Percentiles rank a stretch among this genome's conserved stretches.
Conservation (phyloP, 2,329 filamentous ascomycete genomes). For the Aspergillus neoniger region DNA sequence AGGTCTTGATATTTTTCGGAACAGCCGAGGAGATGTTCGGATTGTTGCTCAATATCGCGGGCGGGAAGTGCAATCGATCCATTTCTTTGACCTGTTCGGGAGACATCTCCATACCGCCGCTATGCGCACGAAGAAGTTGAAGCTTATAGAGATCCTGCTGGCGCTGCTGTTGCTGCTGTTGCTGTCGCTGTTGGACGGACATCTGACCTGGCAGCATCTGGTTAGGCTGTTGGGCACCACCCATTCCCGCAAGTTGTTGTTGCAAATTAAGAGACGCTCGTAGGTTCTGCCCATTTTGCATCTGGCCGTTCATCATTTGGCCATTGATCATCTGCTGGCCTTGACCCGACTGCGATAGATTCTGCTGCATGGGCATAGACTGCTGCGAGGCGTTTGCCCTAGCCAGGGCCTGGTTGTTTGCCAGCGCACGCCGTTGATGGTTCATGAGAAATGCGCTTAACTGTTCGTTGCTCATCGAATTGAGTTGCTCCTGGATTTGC, state of each 20-base stretch:
- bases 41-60: slow-evolving; percentile 35
- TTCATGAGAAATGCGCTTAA: slow-evolving; percentile 34
- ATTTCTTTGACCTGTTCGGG: slow-evolving; percentile 46
- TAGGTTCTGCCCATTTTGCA: slow-evolving; percentile 37
- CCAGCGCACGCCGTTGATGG: slow-evolving; percentile 35
- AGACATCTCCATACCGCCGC: slow-evolving; percentile 39
- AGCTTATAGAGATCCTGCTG: slow-evolving; percentile 36
- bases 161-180: slow-evolving; percentile 27
- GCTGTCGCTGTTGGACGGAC: slow-evolving; percentile 35
- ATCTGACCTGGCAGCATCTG: slow-evolving; percentile 36
- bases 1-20: slow-evolving; percentile 55
- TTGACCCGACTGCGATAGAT: slow-evolving; percentile 36
- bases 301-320: slow-evolving; percentile 35
- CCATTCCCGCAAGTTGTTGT: slow-evolving; percentile 37
- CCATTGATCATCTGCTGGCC: slow-evolving; percentile 33
- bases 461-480: slow-evolving; percentile 40
- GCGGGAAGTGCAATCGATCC: slow-evolving; percentile 44
- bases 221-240: slow-evolving; percentile 30
- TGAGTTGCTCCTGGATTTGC: slow-evolving; percentile 37
- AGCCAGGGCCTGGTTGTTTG: slow-evolving; percentile 34
- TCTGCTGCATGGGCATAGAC: slow-evolving; percentile 33
- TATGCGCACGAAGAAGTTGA: slow-evolving; percentile 37
- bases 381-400: slow-evolving; percentile 35
- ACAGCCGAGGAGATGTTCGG: slow-evolving; percentile 39
- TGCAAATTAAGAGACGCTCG: slow-evolving; percentile 37